phyloP scores from a whole-genome alignment of 257 asterid genomes.

The Solanum dulcamara region DNA sequence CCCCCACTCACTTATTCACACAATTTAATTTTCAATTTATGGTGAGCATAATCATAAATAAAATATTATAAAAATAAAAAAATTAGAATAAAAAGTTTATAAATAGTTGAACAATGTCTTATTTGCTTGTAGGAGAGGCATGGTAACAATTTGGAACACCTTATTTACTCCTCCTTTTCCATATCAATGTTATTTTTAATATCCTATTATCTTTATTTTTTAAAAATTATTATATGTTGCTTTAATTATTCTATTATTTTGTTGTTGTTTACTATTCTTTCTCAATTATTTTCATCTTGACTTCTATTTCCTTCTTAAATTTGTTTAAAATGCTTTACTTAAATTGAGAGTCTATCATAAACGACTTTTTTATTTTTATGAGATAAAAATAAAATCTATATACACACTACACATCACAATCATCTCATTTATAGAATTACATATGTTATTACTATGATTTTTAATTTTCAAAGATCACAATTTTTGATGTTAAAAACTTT shows the following conservation, averaged over 20 bases:
- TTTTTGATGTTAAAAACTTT: neutral
- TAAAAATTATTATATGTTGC: neutral
- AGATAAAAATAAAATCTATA: rapidly evolving
- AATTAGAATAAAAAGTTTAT: neutral
- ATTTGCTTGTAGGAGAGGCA: neutral
- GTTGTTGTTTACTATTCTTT: rapidly evolving
- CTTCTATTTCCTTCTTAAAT: neutral
- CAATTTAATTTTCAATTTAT: neutral
- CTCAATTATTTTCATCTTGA: neutral
- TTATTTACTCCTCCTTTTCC: neutral
- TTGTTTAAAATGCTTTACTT: rapidly evolving
- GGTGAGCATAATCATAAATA: neutral
- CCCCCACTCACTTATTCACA: neutral
- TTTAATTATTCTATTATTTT: neutral
- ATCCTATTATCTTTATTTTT: neutral
- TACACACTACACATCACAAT: rapidly evolving
- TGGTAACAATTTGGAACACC: neutral
- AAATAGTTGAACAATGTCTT: neutral
- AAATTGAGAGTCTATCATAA: neutral
- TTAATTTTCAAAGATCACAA: too few relatives aligned
- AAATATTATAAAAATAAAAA: too few relatives aligned
- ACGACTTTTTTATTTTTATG: rapidly evolving
- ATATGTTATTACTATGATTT: neutral
- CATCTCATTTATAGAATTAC: neutral
- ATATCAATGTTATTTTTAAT: neutral